phyloP scores from a whole-genome alignment of 2,329 filamentous ascomycete species.

The Cadophora sp. region DNA sequence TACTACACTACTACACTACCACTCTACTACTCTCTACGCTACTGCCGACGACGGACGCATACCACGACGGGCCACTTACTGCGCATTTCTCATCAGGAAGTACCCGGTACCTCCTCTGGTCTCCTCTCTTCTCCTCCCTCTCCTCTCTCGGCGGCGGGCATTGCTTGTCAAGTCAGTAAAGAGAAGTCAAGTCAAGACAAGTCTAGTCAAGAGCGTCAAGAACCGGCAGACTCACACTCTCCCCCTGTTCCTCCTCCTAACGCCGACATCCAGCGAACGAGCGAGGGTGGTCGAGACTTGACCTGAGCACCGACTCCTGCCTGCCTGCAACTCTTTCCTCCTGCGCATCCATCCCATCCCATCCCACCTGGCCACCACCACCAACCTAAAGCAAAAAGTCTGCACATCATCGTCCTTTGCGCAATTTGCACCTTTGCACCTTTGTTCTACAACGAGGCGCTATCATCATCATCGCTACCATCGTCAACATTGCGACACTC shows the following conservation, averaged over 20 bases:
- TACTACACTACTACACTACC: neutral
- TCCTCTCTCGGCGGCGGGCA: conserved; percentile 16
- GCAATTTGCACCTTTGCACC: conserved; percentile 1
- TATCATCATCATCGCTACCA: neutral
- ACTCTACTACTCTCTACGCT: neutral
- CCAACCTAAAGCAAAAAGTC: conserved; percentile 3
- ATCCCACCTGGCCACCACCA: conserved; percentile 1
- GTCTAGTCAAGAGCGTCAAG: neutral
- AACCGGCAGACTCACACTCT: neutral
- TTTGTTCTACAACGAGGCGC: conserved; percentile 3
- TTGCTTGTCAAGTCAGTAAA: conserved; percentile 14
- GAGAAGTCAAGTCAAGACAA: too few relatives aligned
- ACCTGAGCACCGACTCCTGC: neutral
- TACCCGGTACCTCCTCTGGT: conserved; percentile 15
- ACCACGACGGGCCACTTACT: conserved; percentile 5
- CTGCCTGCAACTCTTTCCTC: neutral
- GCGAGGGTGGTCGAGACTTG: conserved; percentile 18
- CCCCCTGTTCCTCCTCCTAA: neutral
- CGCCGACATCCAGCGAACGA: neutral
- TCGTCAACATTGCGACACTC: conserved; percentile 10
- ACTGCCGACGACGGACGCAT: conserved; percentile 5
- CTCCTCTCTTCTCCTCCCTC: neutral
- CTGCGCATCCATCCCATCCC: conserved; percentile 9
- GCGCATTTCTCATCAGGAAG: conserved; percentile 14
- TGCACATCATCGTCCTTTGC: conserved; percentile 18